A percentile compares a stretch with the other conserved stretches of the same genome.
Evolutionary conservation across 1,139 yeast genomes (phyloP).

Genomic region (Blastobotrys arbuscula): DNA sequence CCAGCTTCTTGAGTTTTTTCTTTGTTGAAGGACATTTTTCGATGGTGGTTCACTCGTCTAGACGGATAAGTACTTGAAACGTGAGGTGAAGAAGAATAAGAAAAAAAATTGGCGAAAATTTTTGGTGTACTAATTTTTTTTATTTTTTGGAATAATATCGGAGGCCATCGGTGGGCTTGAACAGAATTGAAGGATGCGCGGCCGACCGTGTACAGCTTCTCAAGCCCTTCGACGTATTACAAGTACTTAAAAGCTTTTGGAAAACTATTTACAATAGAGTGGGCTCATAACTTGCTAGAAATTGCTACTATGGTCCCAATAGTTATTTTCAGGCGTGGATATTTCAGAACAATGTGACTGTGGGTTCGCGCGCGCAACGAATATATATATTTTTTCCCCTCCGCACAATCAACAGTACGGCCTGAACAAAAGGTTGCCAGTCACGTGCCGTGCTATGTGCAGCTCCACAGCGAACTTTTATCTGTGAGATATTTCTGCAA

Average conservation of each 20-base stretch:
- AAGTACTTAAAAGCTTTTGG: background rate
- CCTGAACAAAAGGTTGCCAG: no score
- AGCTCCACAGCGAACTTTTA: no score
- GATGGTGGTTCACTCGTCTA: conserved; percentile 17
- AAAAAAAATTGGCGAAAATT: background rate
- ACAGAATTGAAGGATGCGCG: no score
- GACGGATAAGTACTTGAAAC: conserved; percentile 12
- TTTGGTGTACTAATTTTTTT: background rate
- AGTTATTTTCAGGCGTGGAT: background rate
- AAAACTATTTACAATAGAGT: background rate
- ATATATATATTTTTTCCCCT: no score
- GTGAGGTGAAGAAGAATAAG: conserved; percentile 7
- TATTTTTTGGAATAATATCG: background rate
- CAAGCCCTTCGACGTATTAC: no score
- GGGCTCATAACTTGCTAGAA: background rate
- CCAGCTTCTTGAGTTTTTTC: conserved; percentile 69
- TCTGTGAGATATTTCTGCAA: no score
- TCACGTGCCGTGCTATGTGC: no score
- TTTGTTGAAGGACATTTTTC: conserved; percentile 37
- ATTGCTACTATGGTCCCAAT: background rate
- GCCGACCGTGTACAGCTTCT: no score
- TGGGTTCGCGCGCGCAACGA: background rate
- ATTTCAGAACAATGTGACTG: background rate
- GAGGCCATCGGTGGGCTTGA: background rate
- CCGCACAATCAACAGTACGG: no score